Evolutionary conservation across 192 early-diverging fungal species (phyloP).

Genomic region (Geranomyces variabilis): DNA sequence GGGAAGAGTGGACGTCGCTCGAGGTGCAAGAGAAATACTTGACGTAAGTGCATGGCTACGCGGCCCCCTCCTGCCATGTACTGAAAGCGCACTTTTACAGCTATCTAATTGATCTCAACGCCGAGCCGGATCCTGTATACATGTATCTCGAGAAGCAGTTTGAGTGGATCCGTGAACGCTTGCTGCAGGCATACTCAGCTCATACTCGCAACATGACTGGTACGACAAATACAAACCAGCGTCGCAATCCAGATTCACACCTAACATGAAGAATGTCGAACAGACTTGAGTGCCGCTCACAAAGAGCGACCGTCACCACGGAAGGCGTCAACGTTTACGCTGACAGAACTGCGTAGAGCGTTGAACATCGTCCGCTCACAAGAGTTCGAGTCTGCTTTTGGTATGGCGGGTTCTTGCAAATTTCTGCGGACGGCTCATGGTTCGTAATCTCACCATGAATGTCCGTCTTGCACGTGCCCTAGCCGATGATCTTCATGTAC

Average conservation of each 20-base stretch:
- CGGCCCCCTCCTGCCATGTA: not conserved
- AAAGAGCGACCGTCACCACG: not conserved
- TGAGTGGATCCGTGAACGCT: conserved; percentile 78
- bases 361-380: conserved; percentile 17
- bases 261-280: not conserved
- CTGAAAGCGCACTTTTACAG: conserved; percentile 38
- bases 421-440: not conserved
- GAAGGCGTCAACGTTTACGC: conserved; percentile 1
- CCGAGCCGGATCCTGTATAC: conserved; percentile 85
- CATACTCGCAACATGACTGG: conserved; percentile 41
- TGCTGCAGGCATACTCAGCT: conserved; percentile 66
- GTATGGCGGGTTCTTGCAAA: not conserved
- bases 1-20: conserved; percentile 74
- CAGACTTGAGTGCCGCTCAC: no score
- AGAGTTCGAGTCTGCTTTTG: conserved; percentile 22
- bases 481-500: conserved; percentile 68
- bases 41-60: conserved; percentile 53
- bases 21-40: conserved; percentile 91
- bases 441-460: no score
- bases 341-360: conserved; percentile 17
- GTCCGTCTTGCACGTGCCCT: no score
- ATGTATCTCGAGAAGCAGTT: conserved; percentile 88
- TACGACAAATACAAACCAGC: not conserved
- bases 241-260: not conserved
- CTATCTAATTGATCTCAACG: conserved; percentile 73